Percentiles rank a stretch among this genome's conserved stretches.
These are phyloP conservation scores for Picea glauca DNA, from an alignment of 75 land plant genomes.

Conservation along the genomic window DNA sequence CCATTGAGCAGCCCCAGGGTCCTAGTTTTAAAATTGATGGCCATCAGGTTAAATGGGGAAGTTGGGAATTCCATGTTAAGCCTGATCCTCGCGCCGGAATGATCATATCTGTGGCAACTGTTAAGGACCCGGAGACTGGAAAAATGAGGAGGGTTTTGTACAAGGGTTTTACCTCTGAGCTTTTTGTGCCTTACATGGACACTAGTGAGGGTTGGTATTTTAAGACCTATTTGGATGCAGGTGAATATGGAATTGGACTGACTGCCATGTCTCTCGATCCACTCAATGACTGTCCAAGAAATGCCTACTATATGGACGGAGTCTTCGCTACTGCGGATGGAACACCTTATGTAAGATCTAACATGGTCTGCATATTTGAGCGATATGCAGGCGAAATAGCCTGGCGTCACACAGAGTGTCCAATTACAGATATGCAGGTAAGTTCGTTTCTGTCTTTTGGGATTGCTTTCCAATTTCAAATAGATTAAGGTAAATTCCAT, in stretches of 20 bases:
- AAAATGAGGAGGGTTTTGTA: constrained; percentile 61
- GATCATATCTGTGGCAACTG: constrained; percentile 48
- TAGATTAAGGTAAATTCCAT: neutral
- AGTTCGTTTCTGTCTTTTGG: neutral
- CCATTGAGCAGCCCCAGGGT: constrained; percentile 77
- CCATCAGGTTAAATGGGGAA: constrained; percentile 72
- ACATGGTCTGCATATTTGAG: constrained; percentile 83
- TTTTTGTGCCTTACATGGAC: constrained; percentile 95
- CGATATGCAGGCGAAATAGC: constrained; percentile 79
- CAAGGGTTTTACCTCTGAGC: constrained; percentile 75
- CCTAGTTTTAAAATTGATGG: constrained; percentile 69
- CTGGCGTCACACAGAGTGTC: constrained; percentile 83
- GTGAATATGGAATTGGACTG: constrained; percentile 89
- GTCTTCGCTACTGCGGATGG: constrained; percentile 71
- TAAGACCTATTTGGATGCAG: constrained; percentile 90
- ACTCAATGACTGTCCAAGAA: constrained; percentile 81
- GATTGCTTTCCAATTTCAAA: constrained; percentile 3
- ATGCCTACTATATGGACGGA: constrained; percentile 79
- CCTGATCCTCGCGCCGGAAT: constrained; percentile 73
- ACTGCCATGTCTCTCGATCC: constrained; percentile 77
- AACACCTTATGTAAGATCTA: constrained; percentile 56
- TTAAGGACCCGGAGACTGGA: constrained; percentile 54
- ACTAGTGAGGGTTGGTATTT: constrained; percentile 88
- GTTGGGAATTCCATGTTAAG: constrained; percentile 88
- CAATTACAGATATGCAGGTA: constrained; percentile 54